Evolutionary conservation across 768 basidiomycete species (phyloP).

Genomic region (Sarcomyxa edulis): DNA sequence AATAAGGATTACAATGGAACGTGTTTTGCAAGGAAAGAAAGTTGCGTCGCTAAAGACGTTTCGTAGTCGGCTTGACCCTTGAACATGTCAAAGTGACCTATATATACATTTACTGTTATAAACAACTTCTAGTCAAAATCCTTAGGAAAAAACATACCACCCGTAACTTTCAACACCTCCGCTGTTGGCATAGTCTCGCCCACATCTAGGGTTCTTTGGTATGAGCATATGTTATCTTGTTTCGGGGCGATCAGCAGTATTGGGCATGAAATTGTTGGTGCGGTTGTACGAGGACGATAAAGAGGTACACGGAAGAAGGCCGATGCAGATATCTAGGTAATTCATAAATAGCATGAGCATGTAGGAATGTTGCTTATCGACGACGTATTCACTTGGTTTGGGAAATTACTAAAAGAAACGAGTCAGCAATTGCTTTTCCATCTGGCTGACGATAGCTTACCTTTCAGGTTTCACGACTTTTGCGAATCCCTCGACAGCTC

Average conservation of each 20-base stretch:
- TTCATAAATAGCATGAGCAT: too few relatives aligned
- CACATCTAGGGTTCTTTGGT: conserved; percentile 3
- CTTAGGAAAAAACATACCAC: conserved; percentile 1
- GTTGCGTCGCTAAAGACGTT: conserved; percentile 13
- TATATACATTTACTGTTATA: too few relatives aligned
- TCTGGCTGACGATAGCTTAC: conserved; percentile 2
- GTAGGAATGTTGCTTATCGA: too few relatives aligned
- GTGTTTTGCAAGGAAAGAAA: conserved; percentile 17
- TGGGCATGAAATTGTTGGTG: not conserved
- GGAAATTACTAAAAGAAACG: conserved; percentile 6
- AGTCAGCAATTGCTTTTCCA: not conserved
- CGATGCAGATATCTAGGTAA: conserved; percentile 9
- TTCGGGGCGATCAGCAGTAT: not conserved
- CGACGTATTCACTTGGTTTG: conserved; percentile 4
- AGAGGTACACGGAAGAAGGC: conserved; percentile 1
- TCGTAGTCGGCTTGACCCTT: conserved; percentile 10
- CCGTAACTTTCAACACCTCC: conserved; percentile 10
- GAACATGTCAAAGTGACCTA: conserved; percentile 20
- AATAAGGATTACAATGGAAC: conserved; percentile 13
- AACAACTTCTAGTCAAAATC: too few relatives aligned
- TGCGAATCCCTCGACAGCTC: conserved; percentile 14
- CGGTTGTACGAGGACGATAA: not conserved
- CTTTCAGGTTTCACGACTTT: conserved; percentile 4
- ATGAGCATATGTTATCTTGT: not conserved
- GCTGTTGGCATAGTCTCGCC: conserved; percentile 8